Base-by-base conservation (phyloP, 2,329 filamentous ascomycete genomes). In the Penicillium sp. region DNA sequence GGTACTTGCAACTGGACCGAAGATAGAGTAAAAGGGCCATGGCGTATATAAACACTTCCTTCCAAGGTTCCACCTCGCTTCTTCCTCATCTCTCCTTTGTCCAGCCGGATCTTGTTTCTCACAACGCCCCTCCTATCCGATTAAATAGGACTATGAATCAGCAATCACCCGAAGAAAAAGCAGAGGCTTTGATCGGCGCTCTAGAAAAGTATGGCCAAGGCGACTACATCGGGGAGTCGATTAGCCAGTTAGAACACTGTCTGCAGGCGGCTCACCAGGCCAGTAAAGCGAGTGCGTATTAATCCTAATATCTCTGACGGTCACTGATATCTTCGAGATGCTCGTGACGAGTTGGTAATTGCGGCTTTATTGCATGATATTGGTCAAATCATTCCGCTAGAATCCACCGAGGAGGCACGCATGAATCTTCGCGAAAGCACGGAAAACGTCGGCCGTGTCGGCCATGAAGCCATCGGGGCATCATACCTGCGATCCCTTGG, bases 281-380 rank as follows among this genome's bases (percentile, higher is more conserved):
- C 8, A 55, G 53, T 21, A 50, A 59, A 43, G 55, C 61, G 12
- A 54, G 62, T 64, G 48, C 26, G 50, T 43, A 29, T 8, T 2
- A 13, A n/a, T 24, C 10, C 15, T 29, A 19, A 1, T 13, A 19
- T 22, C 13, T 17, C 17, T 22, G 6, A 45, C 15, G 13, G 12
- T 19, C 5, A 13, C 34, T 26, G 10, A 41, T 46, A 34, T 39
- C 8, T 21, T 12, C 2, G 29, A 64, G 62, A 55, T 13, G 57
- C 58, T 9, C 45, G 48, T 6, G 53, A 54, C 10, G 54, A 64
- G 6, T 64, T 66, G 3, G 54, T 71, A 3, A 58, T 70, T 22
- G 71, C 69, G 0, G 67, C 70, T 7, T 56, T 73, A 9, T 60
- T 73, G 5, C 71, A 73, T 52, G 71, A 74, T 45, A 67, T 72